Evolutionary conservation across 805 yeast species (phyloP).

Genomic region (Yamadazyma paraphyllophila): DNA sequence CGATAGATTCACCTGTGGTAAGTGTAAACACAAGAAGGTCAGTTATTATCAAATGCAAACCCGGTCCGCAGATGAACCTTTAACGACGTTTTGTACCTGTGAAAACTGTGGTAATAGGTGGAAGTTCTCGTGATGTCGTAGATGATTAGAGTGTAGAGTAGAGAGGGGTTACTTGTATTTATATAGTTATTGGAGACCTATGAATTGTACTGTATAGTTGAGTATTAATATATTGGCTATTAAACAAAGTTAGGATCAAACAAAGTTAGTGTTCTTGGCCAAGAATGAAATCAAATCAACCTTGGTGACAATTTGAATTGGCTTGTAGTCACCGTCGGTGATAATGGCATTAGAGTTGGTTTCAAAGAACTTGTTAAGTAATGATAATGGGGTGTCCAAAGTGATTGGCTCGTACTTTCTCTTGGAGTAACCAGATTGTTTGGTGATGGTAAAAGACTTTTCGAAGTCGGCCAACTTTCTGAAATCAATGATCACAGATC

Average conservation of each 20-base stretch:
- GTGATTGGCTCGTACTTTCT: slow-evolving; percentile 68
- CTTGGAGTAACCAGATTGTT: slow-evolving; percentile 54
- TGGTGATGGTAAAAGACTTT: slow-evolving; percentile 60
- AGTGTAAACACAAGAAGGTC: slow-evolving; percentile 95
- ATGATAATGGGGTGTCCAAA: slow-evolving; percentile 59
- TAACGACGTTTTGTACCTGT: slow-evolving; percentile 97
- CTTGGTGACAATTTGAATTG: slow-evolving; percentile 79
- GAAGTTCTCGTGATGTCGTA: slow-evolving; percentile 73
- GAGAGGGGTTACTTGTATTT: not conserved
- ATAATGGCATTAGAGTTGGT: slow-evolving; percentile 81
- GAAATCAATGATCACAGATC: slow-evolving; percentile 68
- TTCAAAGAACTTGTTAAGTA: slow-evolving; percentile 77
- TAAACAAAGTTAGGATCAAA: not conserved
- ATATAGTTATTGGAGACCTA: no score
- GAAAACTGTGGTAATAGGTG: slow-evolving; percentile 97
- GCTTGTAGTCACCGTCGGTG: slow-evolving; percentile 66
- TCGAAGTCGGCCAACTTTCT: slow-evolving; percentile 66
- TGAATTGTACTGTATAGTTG: no score
- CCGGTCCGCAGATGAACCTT: slow-evolving; percentile 97
- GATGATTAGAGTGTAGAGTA: slow-evolving; percentile 6
- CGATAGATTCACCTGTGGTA: slow-evolving; percentile 95
- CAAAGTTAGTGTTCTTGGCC: slow-evolving; percentile 29
- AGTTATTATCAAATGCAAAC: slow-evolving; percentile 98
- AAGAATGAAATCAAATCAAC: slow-evolving; percentile 69
- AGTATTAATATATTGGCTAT: not conserved